These are phyloP conservation scores for Hymenoscyphus scutula DNA, from an alignment of 2,329 filamentous ascomycete genomes.

Conservation along the genomic window DNA sequence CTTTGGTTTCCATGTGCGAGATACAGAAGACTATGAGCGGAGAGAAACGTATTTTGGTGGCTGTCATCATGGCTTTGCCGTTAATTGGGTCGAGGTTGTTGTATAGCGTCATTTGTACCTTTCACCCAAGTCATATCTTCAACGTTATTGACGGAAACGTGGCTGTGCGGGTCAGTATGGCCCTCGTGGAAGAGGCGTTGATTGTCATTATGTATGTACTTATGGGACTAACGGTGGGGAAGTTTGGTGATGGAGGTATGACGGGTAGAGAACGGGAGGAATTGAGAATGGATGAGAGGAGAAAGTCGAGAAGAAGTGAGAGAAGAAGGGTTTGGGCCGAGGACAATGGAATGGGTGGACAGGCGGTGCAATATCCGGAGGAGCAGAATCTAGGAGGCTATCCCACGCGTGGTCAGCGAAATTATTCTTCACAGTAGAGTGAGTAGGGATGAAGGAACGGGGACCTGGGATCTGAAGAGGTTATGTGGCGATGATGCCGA, in stretches of 20 bases:
- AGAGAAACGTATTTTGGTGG: constrained; percentile 34
- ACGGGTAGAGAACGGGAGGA: background rate
- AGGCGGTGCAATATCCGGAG: no score
- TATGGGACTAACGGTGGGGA: constrained; percentile 13
- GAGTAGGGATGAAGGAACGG: no score
- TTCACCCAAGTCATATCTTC: constrained; percentile 18
- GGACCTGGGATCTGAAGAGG: no score
- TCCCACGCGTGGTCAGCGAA: no score
- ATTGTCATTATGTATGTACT: constrained; percentile 22
- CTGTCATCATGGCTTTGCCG: constrained; percentile 32
- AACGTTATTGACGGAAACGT: constrained; percentile 24
- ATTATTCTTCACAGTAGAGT: no score
- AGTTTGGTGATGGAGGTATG: constrained; percentile 5
- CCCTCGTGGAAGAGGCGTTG: constrained; percentile 31
- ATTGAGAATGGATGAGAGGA: background rate
- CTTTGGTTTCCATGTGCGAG: constrained; percentile 28
- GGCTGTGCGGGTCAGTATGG: constrained; percentile 33
- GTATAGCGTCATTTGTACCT: constrained; percentile 35
- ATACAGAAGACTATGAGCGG: constrained; percentile 29
- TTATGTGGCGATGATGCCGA: no score
- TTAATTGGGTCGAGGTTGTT: constrained; percentile 35
- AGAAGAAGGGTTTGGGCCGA: constrained; percentile 6
- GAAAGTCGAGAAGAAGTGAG: constrained; percentile 2
- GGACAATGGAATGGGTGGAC: background rate
- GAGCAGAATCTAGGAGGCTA: no score